Evolutionary conservation across 495 filamentous ascomycete genomes (phyloP).

Genomic region (Penicillium tannophilum): DNA sequence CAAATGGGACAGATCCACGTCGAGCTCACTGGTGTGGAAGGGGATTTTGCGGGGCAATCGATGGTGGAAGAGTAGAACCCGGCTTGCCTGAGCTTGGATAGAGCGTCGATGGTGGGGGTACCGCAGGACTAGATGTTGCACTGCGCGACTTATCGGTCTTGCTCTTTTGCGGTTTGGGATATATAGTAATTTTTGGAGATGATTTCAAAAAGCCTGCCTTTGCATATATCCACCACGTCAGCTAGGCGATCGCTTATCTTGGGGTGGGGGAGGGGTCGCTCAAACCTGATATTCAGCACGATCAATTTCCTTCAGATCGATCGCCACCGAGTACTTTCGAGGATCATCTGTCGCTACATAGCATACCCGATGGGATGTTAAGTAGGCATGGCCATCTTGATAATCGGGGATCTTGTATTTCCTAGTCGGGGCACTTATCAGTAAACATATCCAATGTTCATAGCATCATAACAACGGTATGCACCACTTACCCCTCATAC

Average conservation of each 20-base stretch:
- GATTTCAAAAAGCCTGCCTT: slow-evolving; percentile 95
- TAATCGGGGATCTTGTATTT: slow-evolving; percentile 94
- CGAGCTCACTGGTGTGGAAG: not conserved
- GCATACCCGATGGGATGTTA: slow-evolving; percentile 92
- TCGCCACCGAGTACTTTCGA: slow-evolving; percentile 77
- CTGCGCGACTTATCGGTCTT: slow-evolving; percentile 35
- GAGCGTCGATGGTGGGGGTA: slow-evolving; percentile 24
- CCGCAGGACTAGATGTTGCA: slow-evolving; percentile 37
- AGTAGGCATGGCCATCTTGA: slow-evolving; percentile 93
- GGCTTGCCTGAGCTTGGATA: slow-evolving; percentile 14
- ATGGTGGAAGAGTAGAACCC: slow-evolving; percentile 28
- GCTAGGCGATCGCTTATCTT: slow-evolving; percentile 1
- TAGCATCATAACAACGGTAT: not conserved
- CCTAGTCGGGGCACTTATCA: slow-evolving; percentile 44
- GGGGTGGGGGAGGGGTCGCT: slow-evolving; percentile 11
- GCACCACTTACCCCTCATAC: slow-evolving; percentile 85
- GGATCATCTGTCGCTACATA: slow-evolving; percentile 92
- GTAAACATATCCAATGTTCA: slow-evolving; percentile 15
- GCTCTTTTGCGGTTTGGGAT: slow-evolving; percentile 73
- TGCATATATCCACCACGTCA: slow-evolving; percentile 2
- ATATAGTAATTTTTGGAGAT: slow-evolving; percentile 87
- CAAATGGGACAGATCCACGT: not conserved
- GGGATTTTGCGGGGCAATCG: slow-evolving; percentile 4
- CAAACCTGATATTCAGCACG: slow-evolving; percentile 85
- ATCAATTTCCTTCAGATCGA: slow-evolving; percentile 90